Conservation (phyloP, 225 moss, liverwort and hornwort genomes). For the Bryoerythrophyllum caledonicum region DNA sequence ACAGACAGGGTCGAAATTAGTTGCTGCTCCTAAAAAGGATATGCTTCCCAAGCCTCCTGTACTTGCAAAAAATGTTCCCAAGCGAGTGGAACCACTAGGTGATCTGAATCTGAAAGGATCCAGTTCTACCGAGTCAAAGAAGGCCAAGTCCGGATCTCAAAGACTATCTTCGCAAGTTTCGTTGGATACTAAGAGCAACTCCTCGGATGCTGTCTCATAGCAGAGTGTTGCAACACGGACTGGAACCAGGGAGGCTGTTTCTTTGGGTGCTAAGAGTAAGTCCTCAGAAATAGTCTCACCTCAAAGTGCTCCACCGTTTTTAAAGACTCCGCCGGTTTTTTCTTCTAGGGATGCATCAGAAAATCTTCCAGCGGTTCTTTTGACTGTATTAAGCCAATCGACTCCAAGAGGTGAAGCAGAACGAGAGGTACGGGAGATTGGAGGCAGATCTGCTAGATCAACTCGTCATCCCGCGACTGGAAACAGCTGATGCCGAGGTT, state of each 20-base stretch:
- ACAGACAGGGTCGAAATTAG: slow-evolving; percentile 24
- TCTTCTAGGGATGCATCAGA: slow-evolving; percentile 15
- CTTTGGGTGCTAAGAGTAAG: slow-evolving; percentile 10
- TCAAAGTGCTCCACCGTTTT: not conserved
- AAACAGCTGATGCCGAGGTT: slow-evolving; percentile 34
- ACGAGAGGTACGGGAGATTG: slow-evolving; percentile 2
- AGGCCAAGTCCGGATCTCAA: not conserved
- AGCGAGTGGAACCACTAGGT: slow-evolving; percentile 10
- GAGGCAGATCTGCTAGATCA: slow-evolving; percentile 13
- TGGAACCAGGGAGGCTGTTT: slow-evolving; percentile 13
- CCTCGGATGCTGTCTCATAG: slow-evolving; percentile 21
- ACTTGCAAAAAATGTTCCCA: slow-evolving; percentile 6
- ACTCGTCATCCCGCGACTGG: slow-evolving; percentile 17
- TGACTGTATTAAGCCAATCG: slow-evolving; percentile 18
- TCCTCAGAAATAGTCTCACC: slow-evolving; percentile 18
- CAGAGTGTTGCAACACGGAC: slow-evolving; percentile 7
- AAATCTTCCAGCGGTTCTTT: not conserved
- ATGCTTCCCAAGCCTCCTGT: slow-evolving; percentile 10
- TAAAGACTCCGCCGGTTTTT: slow-evolving; percentile 11
- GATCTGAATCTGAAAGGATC: slow-evolving; percentile 11
- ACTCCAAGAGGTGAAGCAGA: slow-evolving; percentile 22
- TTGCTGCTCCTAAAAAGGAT: slow-evolving; percentile 29
- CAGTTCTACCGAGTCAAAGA: slow-evolving; percentile 16
- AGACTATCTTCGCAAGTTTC: slow-evolving; percentile 22
- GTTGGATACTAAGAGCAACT: slow-evolving; percentile 22